These are phyloP conservation scores for Bombardia bombarda DNA, from an alignment of 495 filamentous ascomycete genomes.

Conservation along the genomic window DNA sequence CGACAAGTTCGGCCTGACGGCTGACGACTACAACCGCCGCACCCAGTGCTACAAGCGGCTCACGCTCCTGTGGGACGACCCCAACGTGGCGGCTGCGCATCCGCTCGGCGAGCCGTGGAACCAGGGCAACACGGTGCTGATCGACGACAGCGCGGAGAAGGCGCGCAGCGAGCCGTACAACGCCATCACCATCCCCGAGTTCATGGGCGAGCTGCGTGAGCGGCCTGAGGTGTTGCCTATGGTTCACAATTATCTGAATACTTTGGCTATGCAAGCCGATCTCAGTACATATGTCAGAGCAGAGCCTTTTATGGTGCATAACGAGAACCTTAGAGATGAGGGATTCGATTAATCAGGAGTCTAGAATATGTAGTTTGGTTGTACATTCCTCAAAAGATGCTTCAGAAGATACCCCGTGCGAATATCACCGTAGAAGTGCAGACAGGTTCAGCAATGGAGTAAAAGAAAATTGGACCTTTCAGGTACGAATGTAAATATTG, in stretches of 20 bases:
- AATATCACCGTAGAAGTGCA: too few species aligned
- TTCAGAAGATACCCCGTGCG: too few species aligned
- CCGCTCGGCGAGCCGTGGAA: conserved; percentile 45
- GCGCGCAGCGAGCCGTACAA: conserved; percentile 78
- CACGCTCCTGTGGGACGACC: conserved; percentile 57
- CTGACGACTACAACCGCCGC: conserved; percentile 55
- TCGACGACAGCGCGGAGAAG: conserved; percentile 79
- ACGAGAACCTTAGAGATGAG: neutral
- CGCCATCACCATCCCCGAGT: conserved; percentile 72
- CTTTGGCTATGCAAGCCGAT: conserved; percentile 31
- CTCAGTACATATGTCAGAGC: conserved; percentile 38
- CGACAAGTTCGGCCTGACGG: conserved; percentile 61
- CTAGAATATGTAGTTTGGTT: too few species aligned
- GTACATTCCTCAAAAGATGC: too few species aligned
- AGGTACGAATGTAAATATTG: too few species aligned
- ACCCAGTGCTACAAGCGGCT: conserved; percentile 86
- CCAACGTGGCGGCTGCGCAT: conserved; percentile 42
- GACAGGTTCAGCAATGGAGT: too few species aligned
- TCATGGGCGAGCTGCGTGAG: conserved; percentile 39
- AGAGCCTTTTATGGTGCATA: conserved; percentile 23
- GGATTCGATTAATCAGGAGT: too few species aligned
- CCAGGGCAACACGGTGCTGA: conserved; percentile 81
- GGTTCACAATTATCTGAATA: conserved; percentile 43
- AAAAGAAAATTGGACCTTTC: too few species aligned
- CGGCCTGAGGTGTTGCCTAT: conserved; percentile 29